Evolutionary conservation across 2,329 filamentous ascomycete species (phyloP).

Genomic region (Dactylonectria macrodidyma): DNA sequence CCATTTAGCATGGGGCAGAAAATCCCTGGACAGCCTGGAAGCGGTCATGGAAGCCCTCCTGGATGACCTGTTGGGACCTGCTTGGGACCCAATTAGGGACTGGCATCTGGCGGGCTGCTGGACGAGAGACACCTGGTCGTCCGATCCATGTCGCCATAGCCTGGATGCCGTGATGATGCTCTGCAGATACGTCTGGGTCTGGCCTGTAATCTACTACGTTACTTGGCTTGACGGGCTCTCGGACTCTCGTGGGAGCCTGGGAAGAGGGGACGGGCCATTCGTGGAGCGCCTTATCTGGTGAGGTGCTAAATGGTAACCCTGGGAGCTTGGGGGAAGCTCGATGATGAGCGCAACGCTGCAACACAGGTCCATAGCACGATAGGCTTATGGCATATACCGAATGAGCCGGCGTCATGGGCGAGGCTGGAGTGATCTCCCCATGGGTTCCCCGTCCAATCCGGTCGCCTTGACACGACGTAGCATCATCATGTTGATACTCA

Average conservation of each 20-base stretch:
- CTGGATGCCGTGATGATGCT: conserved; percentile 24
- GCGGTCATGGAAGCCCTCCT: conserved; percentile 10
- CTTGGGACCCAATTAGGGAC: neutral
- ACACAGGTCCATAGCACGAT: neutral
- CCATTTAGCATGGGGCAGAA: neutral
- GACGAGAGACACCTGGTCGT: neutral
- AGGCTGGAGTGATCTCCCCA: conserved; percentile 9
- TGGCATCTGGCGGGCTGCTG: neutral
- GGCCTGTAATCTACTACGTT: neutral
- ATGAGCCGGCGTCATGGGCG: neutral
- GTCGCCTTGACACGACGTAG: neutral
- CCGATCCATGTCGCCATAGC: conserved; percentile 14
- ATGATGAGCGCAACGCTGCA: neutral
- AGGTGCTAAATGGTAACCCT: neutral
- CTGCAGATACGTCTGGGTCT: conserved; percentile 6
- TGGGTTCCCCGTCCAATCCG: conserved; percentile 2
- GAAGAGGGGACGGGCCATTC: conserved; percentile 2
- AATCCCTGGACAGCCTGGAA: conserved; percentile 6
- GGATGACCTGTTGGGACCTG: neutral
- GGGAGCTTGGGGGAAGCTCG: conserved; percentile 3
- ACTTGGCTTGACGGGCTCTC: neutral
- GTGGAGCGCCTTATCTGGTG: conserved; percentile 1
- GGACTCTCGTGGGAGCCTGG: neutral
- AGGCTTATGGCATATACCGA: neutral
- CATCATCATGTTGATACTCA: neutral